Base-by-base conservation (phyloP, 345 rosid genomes). In the Citrus mangshanensis region DNA sequence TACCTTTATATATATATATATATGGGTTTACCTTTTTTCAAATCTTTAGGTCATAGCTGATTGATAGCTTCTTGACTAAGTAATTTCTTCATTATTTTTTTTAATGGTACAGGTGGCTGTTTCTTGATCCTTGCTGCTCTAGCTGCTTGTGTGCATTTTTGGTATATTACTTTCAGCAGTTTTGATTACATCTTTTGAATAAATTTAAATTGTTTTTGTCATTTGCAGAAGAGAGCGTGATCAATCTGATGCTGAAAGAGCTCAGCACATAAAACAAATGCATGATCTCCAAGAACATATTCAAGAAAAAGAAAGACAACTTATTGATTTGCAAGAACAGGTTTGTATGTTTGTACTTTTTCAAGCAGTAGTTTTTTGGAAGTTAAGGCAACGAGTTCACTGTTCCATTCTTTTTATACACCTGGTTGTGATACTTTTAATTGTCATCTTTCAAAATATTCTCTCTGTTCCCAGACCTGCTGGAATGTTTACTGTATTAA, bases 161-260 rank as follows among this genome's bases (percentile, higher is more conserved):
- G 54, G 38, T 68, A 37, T 58, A 28, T 60, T 67, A 19, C 9
- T 9, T 64, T 32, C 7, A 51, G 68, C 38, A 27, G 9, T 68
- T 55, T 24, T 40, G 79, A 49, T 63, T 59, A 68, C 32, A 71
- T 62, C 24, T 68, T 70, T 66, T 76, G 54, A 70, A 60, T 25
- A 73, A 69, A 74, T 74, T 76, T 40, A 59, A 42, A 73, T 61
- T 73, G 38, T 28, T 62, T 81, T 13, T 66, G 76, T 54, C 30
- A 54, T 66, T 56, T 86, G 84, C 94, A 96, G 99, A 86, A 92
- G 97, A 82, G 98, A 96, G 86, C 98, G 92, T 85, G 99, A 96
- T 87, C 99, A 93, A 83, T 89, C 97, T 72, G 99, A 94, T 79
- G 97, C 94, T 83, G 99, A 96, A 86, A 90, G 94, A 85, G 86